Percentiles rank a stretch among this genome's conserved stretches.
Evolutionary conservation across 2,329 filamentous ascomycete species (phyloP).

Genomic region (Alternaria triticina): DNA sequence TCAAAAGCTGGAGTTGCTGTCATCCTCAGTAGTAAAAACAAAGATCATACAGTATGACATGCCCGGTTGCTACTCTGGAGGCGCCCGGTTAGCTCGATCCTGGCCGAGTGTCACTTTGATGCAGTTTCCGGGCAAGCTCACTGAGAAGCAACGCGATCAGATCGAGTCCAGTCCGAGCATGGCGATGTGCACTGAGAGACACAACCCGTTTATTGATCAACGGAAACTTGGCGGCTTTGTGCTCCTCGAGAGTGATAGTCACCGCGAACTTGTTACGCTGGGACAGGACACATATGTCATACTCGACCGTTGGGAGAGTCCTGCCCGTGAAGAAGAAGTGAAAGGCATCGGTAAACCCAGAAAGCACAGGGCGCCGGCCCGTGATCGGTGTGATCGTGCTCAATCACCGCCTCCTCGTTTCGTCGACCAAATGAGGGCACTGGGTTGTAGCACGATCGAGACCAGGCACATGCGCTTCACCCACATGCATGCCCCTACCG

Average conservation of each 20-base stretch:
- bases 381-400: background rate
- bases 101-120: background rate
- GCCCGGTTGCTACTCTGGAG: background rate
- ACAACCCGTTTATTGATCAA: background rate
- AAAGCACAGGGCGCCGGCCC: background rate
- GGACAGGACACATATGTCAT: background rate
- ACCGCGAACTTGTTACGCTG: background rate
- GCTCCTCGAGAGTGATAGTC: background rate
- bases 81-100: background rate
- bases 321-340: background rate
- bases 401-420: background rate
- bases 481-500: background rate
- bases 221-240: background rate
- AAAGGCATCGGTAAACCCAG: background rate
- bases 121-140: background rate
- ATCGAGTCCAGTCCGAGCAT: background rate
- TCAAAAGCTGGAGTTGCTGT: background rate
- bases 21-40: background rate
- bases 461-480: background rate
- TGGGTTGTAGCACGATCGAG: background rate
- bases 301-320: background rate
- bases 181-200: background rate
- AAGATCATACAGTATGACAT: background rate
- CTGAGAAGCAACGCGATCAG: background rate
- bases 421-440: background rate